These are phyloP conservation scores for Uromyces viciae-fabae DNA, from an alignment of 1,284 basidiomycete species.

Conservation along the genomic window DNA sequence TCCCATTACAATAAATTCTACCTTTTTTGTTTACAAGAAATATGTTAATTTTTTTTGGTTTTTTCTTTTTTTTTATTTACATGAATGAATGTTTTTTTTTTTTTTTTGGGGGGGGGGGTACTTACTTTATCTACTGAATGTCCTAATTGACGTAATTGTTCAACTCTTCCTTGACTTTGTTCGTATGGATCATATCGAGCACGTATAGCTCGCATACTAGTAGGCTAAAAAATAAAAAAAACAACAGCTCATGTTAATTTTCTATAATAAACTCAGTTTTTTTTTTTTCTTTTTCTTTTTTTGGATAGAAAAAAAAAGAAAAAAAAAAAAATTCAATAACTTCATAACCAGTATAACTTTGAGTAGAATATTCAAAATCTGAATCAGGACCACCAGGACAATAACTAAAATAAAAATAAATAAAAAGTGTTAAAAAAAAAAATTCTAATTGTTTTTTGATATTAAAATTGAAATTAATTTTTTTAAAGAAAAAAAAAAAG, in stretches of 20 bases:
- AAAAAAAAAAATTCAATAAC: constrained; percentile 47
- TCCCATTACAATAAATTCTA: constrained; percentile 99
- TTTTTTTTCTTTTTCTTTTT: not conserved
- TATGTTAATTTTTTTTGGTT: not conserved
- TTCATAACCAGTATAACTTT: constrained; percentile 87
- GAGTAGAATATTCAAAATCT: constrained; percentile 99
- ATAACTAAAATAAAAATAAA: constrained; percentile 63
- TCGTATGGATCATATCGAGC: constrained; percentile 99
- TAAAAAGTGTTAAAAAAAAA: not conserved
- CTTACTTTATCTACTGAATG: constrained; percentile 92
- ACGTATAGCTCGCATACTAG: constrained; percentile 96
- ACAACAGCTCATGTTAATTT: not conserved
- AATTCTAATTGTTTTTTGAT: not conserved
- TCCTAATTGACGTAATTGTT: constrained; percentile 88
- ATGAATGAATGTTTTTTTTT: too few species aligned
- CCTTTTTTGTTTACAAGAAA: constrained; percentile 58
- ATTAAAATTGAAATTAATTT: not conserved
- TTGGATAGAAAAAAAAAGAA: not conserved
- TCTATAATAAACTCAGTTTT: too few species aligned
- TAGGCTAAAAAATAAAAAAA: constrained; percentile 61
- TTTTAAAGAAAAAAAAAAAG: not conserved
- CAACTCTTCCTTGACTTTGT: constrained; percentile 88
- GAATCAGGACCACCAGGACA: constrained; percentile 99
- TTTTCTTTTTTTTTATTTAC: not conserved
- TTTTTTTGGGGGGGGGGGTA: constrained; percentile 40